A percentile compares a stretch with the other conserved stretches of the same genome.
Conservation (phyloP, 257 asterid species). For the Nicotiana tomentosiformis region DNA sequence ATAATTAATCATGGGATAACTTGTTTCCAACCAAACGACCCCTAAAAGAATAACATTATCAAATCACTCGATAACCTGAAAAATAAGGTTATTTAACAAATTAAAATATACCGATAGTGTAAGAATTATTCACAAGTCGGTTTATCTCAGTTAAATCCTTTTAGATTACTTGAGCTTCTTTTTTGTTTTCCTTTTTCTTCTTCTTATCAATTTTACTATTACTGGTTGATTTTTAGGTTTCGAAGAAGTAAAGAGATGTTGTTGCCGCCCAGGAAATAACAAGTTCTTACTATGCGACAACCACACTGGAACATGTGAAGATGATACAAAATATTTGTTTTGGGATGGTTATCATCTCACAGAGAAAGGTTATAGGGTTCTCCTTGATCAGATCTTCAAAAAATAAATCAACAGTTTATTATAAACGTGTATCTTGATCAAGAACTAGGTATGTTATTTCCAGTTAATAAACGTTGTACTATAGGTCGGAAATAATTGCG, state of each 20-base stretch:
- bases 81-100: not conserved
- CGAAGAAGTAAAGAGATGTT: slow-evolving; percentile 26
- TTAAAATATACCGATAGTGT: not conserved
- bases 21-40: no score
- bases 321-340: slow-evolving; percentile 22
- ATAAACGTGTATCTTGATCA: not conserved
- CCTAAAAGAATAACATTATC: no score
- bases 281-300: slow-evolving; percentile 22
- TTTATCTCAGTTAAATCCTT: not conserved
- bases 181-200: not conserved
- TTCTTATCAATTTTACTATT: not conserved
- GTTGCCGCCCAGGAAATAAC: slow-evolving; percentile 25
- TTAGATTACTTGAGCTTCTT: not conserved
- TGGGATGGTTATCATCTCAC: slow-evolving; percentile 50
- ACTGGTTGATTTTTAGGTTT: slow-evolving; percentile 17
- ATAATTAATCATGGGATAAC: no score
- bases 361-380: slow-evolving; percentile 26
- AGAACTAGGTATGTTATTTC: not conserved
- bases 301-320: slow-evolving; percentile 15
- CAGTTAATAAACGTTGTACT: not conserved
- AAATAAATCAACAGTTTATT: not conserved
- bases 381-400: slow-evolving; percentile 6
- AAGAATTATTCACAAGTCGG: not conserved
- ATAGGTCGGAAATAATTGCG: not conserved
- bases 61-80: no score